Evolutionary conservation across 495 filamentous ascomycete genomes (phyloP).

Genomic region (Elasticomyces elasticus): DNA sequence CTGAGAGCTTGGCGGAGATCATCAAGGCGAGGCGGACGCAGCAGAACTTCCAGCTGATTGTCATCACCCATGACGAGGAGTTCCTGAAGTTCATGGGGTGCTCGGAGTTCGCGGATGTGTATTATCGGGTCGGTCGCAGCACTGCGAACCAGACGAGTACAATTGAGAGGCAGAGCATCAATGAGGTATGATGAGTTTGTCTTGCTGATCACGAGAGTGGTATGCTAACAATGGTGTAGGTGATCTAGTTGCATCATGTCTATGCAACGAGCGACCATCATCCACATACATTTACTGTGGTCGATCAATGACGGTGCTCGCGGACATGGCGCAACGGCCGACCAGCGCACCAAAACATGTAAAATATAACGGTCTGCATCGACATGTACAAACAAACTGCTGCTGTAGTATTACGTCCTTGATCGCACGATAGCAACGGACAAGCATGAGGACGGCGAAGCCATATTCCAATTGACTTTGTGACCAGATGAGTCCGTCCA

Average conservation of each 20-base stretch:
- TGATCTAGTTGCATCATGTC: background rate
- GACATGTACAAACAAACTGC: too few species aligned
- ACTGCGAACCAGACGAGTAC: slow-evolving; percentile 79
- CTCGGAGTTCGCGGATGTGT: slow-evolving; percentile 86
- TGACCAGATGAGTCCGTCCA: too few species aligned
- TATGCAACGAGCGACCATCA: background rate
- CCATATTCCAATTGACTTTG: too few species aligned
- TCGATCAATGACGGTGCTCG: too few species aligned
- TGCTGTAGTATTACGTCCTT: too few species aligned
- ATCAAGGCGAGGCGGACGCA: slow-evolving; percentile 76
- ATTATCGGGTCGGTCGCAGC: slow-evolving; percentile 73
- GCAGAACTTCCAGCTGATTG: slow-evolving; percentile 92
- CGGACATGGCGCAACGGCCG: too few species aligned
- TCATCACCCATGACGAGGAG: slow-evolving; percentile 98
- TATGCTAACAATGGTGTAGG: background rate
- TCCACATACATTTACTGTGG: background rate
- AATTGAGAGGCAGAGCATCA: slow-evolving; percentile 64
- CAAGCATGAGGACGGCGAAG: too few species aligned
- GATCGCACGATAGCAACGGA: too few species aligned
- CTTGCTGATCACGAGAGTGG: background rate
- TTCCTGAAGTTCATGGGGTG: slow-evolving; percentile 90
- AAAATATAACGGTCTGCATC: too few species aligned
- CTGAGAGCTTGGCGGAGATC: slow-evolving; percentile 73
- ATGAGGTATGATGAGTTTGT: slow-evolving; percentile 35
- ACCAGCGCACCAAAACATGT: too few species aligned